Evolutionary conservation across 2,329 filamentous ascomycete species (phyloP).

Genomic region (Alternaria sp.): DNA sequence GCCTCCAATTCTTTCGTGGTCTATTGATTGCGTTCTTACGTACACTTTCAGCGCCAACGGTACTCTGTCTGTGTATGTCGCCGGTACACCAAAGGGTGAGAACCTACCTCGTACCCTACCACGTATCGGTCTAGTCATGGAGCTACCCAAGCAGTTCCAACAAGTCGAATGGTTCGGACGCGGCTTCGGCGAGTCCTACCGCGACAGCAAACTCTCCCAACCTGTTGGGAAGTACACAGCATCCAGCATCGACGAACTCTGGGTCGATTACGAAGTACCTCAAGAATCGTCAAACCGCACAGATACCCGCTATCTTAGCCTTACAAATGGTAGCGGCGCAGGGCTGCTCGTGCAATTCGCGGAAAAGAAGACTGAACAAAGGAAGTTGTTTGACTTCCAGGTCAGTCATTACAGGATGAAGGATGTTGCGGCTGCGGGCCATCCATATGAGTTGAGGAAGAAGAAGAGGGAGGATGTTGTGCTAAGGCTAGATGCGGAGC

Average conservation of each 20-base stretch:
- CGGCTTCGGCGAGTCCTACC: constrained; percentile 71
- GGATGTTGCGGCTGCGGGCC: constrained; percentile 66
- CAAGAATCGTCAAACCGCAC: constrained; percentile 73
- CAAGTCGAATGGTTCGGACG: constrained; percentile 68
- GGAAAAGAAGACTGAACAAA: constrained; percentile 24
- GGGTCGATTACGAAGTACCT: constrained; percentile 69
- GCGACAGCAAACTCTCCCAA: constrained; percentile 70
- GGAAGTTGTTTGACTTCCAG: constrained; percentile 58
- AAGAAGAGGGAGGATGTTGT: constrained; percentile 64
- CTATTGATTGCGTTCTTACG: constrained; percentile 52
- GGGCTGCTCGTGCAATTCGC: constrained; percentile 44
- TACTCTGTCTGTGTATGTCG: constrained; percentile 57
- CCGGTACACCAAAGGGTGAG: constrained; percentile 58
- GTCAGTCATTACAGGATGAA: constrained; percentile 63
- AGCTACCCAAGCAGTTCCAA: constrained; percentile 59
- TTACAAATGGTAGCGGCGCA: constrained; percentile 24
- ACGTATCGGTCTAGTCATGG: constrained; percentile 67
- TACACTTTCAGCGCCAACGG: constrained; percentile 63
- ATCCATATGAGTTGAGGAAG: constrained; percentile 69
- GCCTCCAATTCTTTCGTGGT: constrained; percentile 68
- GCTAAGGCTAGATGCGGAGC: constrained; percentile 67
- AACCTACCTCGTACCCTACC: constrained; percentile 65
- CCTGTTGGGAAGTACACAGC: constrained; percentile 60
- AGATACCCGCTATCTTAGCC: constrained; percentile 65
- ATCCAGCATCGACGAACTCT: constrained; percentile 59